Percentiles rank a stretch among this genome's conserved stretches.
These are phyloP conservation scores for Epipyxis sp. DNA, from an alignment of 108 stramenopile species.

Conservation along the genomic window DNA sequence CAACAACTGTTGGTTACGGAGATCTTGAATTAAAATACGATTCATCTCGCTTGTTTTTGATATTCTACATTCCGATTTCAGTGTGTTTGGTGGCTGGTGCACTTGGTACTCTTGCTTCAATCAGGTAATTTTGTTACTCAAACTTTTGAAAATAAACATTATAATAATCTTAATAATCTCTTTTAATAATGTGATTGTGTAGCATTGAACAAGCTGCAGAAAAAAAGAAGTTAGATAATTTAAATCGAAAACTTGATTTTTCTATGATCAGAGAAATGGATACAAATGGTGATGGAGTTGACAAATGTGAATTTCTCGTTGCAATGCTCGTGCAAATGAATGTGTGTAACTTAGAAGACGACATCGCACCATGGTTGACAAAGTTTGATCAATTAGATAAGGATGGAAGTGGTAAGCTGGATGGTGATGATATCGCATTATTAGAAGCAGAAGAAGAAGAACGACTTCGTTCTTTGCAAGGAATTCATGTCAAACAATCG, in stretches of 20 bases:
- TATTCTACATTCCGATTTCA: neutral
- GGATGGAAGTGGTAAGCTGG: neutral
- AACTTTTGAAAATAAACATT: no score
- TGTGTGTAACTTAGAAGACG: neutral
- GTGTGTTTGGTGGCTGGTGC: neutral
- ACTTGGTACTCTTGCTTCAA: neutral
- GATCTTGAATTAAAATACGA: neutral
- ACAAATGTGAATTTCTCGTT: neutral
- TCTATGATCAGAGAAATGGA: no score
- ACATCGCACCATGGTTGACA: neutral
- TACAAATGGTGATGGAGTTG: no score
- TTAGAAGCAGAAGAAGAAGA: no score
- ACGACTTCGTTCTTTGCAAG: no score
- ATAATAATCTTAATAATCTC: no score
- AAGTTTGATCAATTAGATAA: slow-evolving; percentile 14
- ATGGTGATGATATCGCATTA: no score
- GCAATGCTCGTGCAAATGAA: neutral
- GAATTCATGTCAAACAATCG: no score
- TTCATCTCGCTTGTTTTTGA: neutral
- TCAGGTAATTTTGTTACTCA: no score
- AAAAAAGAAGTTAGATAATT: neutral
- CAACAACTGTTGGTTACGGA: slow-evolving; percentile 17
- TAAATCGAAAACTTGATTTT: neutral
- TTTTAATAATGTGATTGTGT: no score
- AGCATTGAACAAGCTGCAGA: no score